Evolutionary conservation across 1,284 basidiomycete species (phyloP).

Genomic region (Coniferiporia sulphurascens): DNA sequence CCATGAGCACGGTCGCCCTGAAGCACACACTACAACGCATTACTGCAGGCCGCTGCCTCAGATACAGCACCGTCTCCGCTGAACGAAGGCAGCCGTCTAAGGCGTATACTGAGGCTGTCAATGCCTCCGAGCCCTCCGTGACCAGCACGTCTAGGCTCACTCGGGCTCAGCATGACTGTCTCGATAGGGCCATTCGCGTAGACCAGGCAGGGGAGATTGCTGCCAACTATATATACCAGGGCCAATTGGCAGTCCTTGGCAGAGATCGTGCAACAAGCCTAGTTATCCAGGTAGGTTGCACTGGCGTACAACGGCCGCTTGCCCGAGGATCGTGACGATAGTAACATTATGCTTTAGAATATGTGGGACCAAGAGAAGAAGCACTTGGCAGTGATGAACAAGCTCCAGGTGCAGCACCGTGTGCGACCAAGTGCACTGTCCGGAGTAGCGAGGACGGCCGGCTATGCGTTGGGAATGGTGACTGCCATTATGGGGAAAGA

Average conservation of each 20-base stretch:
- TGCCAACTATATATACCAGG: constrained; percentile 89
- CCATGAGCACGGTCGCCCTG: not conserved
- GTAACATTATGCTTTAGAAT: constrained; percentile 43
- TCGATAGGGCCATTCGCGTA: constrained; percentile 72
- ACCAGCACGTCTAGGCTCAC: constrained; percentile 3
- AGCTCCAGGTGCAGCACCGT: constrained; percentile 77
- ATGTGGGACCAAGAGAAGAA: constrained; percentile 99
- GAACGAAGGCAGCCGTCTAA: constrained; percentile 4
- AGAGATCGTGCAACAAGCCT: constrained; percentile 56
- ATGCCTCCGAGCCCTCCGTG: not conserved
- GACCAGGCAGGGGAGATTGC: constrained; percentile 93
- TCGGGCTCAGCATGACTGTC: constrained; percentile 14
- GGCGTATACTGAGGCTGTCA: constrained; percentile 9
- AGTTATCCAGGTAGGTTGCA: constrained; percentile 65
- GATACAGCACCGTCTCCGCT: not conserved
- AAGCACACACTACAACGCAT: not conserved
- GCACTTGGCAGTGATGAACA: constrained; percentile 84
- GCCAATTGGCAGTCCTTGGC: constrained; percentile 71
- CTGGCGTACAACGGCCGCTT: not conserved
- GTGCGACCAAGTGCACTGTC: constrained; percentile 82
- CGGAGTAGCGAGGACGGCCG: constrained; percentile 81
- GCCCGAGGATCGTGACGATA: not conserved
- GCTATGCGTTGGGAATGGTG: constrained; percentile 78
- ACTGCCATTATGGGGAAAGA: constrained; percentile 90
- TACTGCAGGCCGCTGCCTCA: not conserved